Evolutionary conservation across 2,329 filamentous ascomycete genomes (phyloP), one percentile per base, ranked within the genome.

Genomic region (Elsinoe fawcettii): DNA sequence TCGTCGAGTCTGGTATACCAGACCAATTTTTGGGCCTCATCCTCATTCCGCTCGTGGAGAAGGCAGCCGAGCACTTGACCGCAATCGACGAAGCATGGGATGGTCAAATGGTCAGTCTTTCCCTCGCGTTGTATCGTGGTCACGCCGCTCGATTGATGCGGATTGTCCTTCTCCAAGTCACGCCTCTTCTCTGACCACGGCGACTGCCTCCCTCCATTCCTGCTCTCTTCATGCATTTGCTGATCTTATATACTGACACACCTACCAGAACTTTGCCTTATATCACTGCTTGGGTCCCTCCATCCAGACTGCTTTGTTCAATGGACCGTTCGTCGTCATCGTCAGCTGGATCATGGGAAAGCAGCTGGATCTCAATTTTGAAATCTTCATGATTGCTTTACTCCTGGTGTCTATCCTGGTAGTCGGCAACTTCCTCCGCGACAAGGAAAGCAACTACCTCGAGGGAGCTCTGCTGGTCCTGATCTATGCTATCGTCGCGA

Each of bases 371-470:
- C 77, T 96, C 54, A 86, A 90, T 67, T 96, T 96, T 68, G 87
- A 93, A 64, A 78, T 90, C 14, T 96, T 96, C 75, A 89, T 93
- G 73, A 80, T 93, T 20, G 81, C 87, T 58, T 79, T 95, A 61
- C 76, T 96, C 6, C 83, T 96, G 57, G 78, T 96, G 20, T 83
- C 88, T 25, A 92, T 96, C 64, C 76, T 96, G 43, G 89, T 90
- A 0, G 88, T 95, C 1, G 89, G 90, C 1, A 88, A 90, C 61
- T 95, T 96, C 72, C 73, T 96, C 56, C 79, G 90, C 51, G 91
- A 96, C 68, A 84, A 88, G 63, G 92, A 93, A 77, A 89, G 84
- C 60, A 95, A 96, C 67, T 96, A 95, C 66, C 80, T 96, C 3
- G 91, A 96, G 70, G 91, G 91, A 1, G 80, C 83, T 23, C 78